Evolutionary conservation across 2,329 filamentous ascomycete genomes (phyloP).

Genomic region (Juglanconis juglandina): DNA sequence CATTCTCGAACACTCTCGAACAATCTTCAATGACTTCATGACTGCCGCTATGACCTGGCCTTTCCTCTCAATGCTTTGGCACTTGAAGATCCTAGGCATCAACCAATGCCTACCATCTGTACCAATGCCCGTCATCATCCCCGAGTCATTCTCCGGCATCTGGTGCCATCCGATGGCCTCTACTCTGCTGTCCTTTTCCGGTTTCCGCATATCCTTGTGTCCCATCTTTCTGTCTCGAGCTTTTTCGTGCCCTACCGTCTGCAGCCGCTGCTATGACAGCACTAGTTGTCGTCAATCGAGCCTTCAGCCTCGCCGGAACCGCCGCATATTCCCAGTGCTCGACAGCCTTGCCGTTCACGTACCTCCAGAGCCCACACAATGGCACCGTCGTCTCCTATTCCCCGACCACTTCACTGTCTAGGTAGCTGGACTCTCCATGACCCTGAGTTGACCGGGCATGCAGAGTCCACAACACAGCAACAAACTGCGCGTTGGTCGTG

Average conservation of each 20-base stretch:
- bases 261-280: not conserved
- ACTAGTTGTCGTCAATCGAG: too few relatives aligned
- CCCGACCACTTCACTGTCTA: not conserved
- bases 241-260: not conserved
- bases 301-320: not conserved
- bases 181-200: not conserved
- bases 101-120: not conserved
- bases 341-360: conserved; percentile 17
- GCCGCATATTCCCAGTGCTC: conserved; percentile 27
- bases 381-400: not conserved
- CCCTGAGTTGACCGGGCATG: conserved; percentile 19
- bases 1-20: too few relatives aligned
- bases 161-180: not conserved
- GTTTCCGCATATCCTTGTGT: not conserved
- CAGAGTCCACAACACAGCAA: conserved; percentile 21
- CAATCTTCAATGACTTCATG: not conserved
- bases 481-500: conserved; percentile 19
- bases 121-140: not conserved
- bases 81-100: not conserved
- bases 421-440: conserved; percentile 16
- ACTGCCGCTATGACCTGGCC: not conserved
- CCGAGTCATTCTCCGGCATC: not conserved
- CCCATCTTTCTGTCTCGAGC: not conserved
- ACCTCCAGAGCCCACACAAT: conserved; percentile 5
- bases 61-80: not conserved